Conservation (phyloP, 2,329 filamentous ascomycete genomes). For the Penicillium expansum region DNA sequence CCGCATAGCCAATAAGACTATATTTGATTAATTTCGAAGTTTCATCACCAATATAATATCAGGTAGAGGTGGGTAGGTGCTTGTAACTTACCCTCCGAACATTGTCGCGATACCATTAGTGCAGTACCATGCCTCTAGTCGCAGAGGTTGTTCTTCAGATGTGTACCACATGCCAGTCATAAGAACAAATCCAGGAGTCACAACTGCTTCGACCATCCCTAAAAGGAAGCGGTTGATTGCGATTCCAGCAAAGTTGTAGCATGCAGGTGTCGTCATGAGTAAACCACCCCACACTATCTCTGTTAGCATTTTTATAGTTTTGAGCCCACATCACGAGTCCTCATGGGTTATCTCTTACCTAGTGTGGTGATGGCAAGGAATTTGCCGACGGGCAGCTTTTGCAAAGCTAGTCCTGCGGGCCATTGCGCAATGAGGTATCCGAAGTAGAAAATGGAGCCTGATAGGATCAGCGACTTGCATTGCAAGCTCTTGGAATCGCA, state of each 20-base stretch:
- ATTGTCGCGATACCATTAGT: too few relatives aligned
- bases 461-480: not conserved
- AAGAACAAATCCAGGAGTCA: conserved; percentile 52
- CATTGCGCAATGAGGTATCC: conserved; percentile 49
- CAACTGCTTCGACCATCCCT: conserved; percentile 49
- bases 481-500: fast-evolving
- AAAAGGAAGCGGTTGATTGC: conserved; percentile 48
- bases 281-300: conserved; percentile 42
- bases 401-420: conserved; percentile 45
- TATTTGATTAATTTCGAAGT: too few relatives aligned
- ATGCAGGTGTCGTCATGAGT: conserved; percentile 47
- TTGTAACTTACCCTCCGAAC: too few relatives aligned
- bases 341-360: conserved; percentile 3
- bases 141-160: too few relatives aligned
- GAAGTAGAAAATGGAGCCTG: conserved; percentile 51
- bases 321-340: too few relatives aligned
- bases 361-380: conserved; percentile 44
- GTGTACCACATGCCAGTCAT: too few relatives aligned
- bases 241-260: conserved; percentile 45
- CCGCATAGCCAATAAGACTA: too few relatives aligned
- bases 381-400: conserved; percentile 48
- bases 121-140: too few relatives aligned
- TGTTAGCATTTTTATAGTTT: not conserved
- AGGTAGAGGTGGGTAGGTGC: too few relatives aligned
- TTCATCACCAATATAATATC: too few relatives aligned